Percentiles rank a stretch among this genome's conserved stretches.
Conservation (phyloP, 2,329 filamentous ascomycete species). For the Akanthomyces lecanii region DNA sequence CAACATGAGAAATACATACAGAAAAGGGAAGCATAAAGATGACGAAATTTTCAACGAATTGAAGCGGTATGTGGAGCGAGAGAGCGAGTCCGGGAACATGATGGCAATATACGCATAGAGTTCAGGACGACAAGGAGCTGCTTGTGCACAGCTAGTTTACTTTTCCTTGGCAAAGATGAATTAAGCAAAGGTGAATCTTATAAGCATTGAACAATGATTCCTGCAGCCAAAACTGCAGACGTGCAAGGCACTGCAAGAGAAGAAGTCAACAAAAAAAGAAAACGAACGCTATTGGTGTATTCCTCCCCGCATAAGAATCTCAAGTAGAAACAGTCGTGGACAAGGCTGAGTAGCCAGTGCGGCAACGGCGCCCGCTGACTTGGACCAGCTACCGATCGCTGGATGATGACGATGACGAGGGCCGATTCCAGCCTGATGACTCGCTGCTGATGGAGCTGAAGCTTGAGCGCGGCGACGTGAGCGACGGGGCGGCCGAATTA, state of each 20-base stretch:
- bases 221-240: neutral
- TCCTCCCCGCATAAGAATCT: neutral
- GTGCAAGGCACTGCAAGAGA: neutral
- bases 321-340: neutral
- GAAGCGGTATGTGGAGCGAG: neutral
- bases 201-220: neutral
- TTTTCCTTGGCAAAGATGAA: neutral
- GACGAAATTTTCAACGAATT: slow-evolving; percentile 4
- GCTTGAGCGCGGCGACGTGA: slow-evolving; percentile 17
- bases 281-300: neutral
- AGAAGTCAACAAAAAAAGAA: neutral
- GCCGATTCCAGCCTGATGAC: slow-evolving; percentile 21
- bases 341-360: too few relatives aligned
- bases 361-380: neutral
- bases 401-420: slow-evolving; percentile 33
- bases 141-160: neutral
- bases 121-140: neutral
- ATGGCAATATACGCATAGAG: neutral
- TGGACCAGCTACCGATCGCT: slow-evolving; percentile 21
- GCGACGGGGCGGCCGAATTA: slow-evolving; percentile 4
- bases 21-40: slow-evolving; percentile 10
- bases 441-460: slow-evolving; percentile 13
- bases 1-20: slow-evolving; percentile 10
- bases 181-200: too few relatives aligned
- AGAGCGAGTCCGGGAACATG: neutral